Evolutionary conservation across 2,329 filamentous ascomycete genomes (phyloP).

Genomic region (Trichoderma afroharzianum): DNA sequence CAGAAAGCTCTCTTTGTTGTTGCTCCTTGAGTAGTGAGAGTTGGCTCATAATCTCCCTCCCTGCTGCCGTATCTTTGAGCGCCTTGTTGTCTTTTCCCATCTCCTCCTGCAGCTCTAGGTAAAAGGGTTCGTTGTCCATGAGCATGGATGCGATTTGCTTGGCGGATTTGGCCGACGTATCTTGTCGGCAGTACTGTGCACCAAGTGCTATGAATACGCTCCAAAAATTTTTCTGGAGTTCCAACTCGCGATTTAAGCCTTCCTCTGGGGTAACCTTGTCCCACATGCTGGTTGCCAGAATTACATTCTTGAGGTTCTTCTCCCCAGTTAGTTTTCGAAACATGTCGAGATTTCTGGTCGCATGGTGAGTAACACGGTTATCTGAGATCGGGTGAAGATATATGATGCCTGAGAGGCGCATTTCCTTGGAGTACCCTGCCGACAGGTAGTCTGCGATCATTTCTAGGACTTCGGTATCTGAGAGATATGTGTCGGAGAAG

Average conservation of each 20-base stretch:
- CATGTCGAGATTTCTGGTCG: conserved; percentile 36
- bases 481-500: conserved; percentile 40
- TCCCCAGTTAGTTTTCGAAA: conserved; percentile 38
- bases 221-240: conserved; percentile 16
- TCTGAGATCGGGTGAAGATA: conserved; percentile 39
- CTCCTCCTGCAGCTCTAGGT: conserved; percentile 7
- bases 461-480: conserved; percentile 38
- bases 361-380: conserved; percentile 32
- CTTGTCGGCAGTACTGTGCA: background rate
- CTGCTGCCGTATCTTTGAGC: conserved; percentile 15
- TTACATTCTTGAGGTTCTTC: conserved; percentile 31
- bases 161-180: background rate
- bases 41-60: conserved; percentile 8
- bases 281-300: conserved; percentile 38
- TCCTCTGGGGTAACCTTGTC: conserved; percentile 13
- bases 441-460: conserved; percentile 35
- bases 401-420: conserved; percentile 35
- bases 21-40: conserved; percentile 7
- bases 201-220: conserved; percentile 1
- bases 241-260: conserved; percentile 15
- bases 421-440: conserved; percentile 23
- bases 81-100: conserved; percentile 18
- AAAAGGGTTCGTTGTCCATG: conserved; percentile 7
- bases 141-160: background rate
- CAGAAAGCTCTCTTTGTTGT: conserved; percentile 5